Conservation (phyloP, 352 stramenopile species). For the Halophytophthora polymorphica region DNA sequence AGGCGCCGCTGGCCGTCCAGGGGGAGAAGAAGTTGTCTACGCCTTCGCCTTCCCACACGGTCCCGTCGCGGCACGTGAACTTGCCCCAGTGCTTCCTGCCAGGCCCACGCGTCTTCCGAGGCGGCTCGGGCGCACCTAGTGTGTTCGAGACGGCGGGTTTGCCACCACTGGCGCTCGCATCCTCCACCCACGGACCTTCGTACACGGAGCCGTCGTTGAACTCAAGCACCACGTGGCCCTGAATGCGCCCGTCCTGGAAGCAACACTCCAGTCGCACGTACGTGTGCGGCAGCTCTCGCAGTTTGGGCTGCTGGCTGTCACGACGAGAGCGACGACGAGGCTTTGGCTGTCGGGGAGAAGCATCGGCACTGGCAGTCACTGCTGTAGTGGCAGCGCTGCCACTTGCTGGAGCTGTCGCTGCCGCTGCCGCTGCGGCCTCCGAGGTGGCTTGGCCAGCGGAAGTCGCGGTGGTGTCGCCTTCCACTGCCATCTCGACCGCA, state of each 20-base stretch:
- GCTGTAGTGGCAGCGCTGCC: background rate
- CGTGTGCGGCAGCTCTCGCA: slow-evolving; percentile 52
- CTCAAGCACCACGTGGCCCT: slow-evolving; percentile 61
- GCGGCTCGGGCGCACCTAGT: slow-evolving; percentile 21
- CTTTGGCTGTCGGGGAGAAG: slow-evolving; percentile 7
- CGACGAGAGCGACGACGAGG: slow-evolving; percentile 1
- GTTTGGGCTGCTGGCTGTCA: slow-evolving; percentile 7
- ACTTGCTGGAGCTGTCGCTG: background rate
- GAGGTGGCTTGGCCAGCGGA: slow-evolving; percentile 16
- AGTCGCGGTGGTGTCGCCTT: slow-evolving; percentile 2
- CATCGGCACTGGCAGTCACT: background rate
- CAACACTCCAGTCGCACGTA: slow-evolving; percentile 72
- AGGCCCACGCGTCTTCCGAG: slow-evolving; percentile 47
- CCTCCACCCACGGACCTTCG: slow-evolving; percentile 78
- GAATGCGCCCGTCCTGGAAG: slow-evolving; percentile 66
- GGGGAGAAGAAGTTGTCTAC: slow-evolving; percentile 86
- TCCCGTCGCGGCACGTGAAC: slow-evolving; percentile 69
- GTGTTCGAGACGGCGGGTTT: slow-evolving; percentile 35
- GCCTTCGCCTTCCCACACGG: slow-evolving; percentile 66
- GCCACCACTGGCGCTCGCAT: slow-evolving; percentile 34
- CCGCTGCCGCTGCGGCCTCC: background rate
- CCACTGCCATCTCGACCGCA: slow-evolving; percentile 3
- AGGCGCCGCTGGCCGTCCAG: slow-evolving; percentile 56
- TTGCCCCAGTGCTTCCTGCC: slow-evolving; percentile 59
- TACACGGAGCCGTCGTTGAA: slow-evolving; percentile 80